Evolutionary conservation across 768 basidiomycete species (phyloP), one percentile per base, ranked within the genome.

Genomic region (Butyriboletus loyo): DNA sequence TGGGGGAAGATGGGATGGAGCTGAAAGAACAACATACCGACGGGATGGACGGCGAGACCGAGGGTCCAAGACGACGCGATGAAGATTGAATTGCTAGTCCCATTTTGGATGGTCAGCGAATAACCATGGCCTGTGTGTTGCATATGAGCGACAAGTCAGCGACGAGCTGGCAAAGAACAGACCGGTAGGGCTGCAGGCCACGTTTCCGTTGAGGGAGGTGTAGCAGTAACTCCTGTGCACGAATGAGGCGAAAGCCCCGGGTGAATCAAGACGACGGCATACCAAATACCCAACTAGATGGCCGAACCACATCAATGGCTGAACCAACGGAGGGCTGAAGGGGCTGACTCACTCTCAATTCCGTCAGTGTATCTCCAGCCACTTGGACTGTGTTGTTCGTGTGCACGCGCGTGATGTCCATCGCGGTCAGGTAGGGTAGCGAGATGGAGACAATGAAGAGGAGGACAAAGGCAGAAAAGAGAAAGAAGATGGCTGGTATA

Each of bases 221-320:
- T 73, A 77, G 65, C 88, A 90, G 49, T 79, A 77, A 6, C 81
- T 76, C 88, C 88, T 88, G 19, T 22, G 35, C 2, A 40, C 5
- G 28, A 35, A 39, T 63, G 37, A 68, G 59, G 25, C 10, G 14
- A 24, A 14, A 31, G 15, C 2, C 25, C 13, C 1, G 15, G 7
- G n/a, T 22, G 19, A 41, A 38, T 30, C 7, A n/a, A 31, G 47
- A 49, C 42, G 40, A 17, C 28, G 31, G 59, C 67, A 49, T 52
- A 87, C 88, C 88, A 90, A 30, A 87, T 74, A 59, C 89, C 89
- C 61, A 87, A 77, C 87, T 90, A 49, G 7, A 58, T 50, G 46
- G 49, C 27, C 47, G 50, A 47, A 49, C 17, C 13, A 36, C 46
- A 38, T 52, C 15, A 55, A 27, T 31, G 28, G 37, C 28, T 30